Evolutionary conservation across 768 basidiomycete species (phyloP).

Genomic region (Piloderma croceum): DNA sequence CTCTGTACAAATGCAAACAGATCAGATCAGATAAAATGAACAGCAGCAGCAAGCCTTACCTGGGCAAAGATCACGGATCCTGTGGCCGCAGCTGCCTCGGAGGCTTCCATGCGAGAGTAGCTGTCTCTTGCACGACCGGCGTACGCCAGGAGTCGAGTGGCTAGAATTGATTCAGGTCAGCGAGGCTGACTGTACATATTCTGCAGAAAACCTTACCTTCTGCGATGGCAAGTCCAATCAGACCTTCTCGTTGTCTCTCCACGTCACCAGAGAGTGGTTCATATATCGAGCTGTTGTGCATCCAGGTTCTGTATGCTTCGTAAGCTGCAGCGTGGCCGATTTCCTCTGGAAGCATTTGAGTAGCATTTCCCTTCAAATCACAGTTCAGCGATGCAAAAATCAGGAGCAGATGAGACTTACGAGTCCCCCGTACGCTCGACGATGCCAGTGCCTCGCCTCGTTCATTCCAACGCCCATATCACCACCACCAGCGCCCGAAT

Average conservation of each 20-base stretch:
- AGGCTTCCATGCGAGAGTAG: slow-evolving; percentile 44
- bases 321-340: slow-evolving; percentile 76
- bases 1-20: slow-evolving; percentile 3
- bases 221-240: slow-evolving; percentile 63
- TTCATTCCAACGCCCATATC: slow-evolving; percentile 46
- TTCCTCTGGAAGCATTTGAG: slow-evolving; percentile 47
- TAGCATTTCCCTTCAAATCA: background rate
- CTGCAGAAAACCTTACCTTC: slow-evolving; percentile 44
- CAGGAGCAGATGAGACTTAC: slow-evolving; percentile 31
- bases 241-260: slow-evolving; percentile 59
- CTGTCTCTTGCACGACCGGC: slow-evolving; percentile 39
- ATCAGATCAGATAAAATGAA: background rate
- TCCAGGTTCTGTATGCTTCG: slow-evolving; percentile 68
- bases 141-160: slow-evolving; percentile 50
- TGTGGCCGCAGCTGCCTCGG: slow-evolving; percentile 65
- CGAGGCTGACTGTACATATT: background rate
- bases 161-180: slow-evolving; percentile 29
- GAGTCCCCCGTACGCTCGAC: slow-evolving; percentile 56
- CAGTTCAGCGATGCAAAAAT: background rate
- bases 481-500: slow-evolving; percentile 24
- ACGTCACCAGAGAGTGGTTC: slow-evolving; percentile 51
- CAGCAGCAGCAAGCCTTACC: slow-evolving; percentile 26
- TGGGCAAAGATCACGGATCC: slow-evolving; percentile 55
- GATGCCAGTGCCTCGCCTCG: slow-evolving; percentile 64
- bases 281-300: slow-evolving; percentile 49